A percentile compares a stretch with the other conserved stretches of the same genome.
Conservation (phyloP, 129 eudicot genomes). For the Helianthus tuberosus region DNA sequence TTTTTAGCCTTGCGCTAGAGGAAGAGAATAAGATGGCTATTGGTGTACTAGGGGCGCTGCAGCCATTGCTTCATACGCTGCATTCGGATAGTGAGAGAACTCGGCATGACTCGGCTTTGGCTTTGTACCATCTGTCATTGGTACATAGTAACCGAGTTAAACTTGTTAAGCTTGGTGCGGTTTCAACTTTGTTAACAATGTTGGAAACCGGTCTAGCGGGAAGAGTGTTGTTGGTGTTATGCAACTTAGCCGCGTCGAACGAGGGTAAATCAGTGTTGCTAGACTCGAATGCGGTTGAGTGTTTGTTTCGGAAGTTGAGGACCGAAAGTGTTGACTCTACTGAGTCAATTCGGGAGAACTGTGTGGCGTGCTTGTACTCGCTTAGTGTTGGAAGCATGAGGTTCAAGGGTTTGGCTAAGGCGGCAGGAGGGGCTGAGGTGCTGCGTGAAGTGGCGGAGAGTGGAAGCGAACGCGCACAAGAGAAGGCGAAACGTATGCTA, state of each 20-base stretch:
- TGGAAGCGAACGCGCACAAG: constrained; percentile 73
- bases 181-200: constrained; percentile 54
- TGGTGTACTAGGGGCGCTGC: constrained; percentile 89
- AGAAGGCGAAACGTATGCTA: constrained; percentile 77
- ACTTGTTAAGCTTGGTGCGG: constrained; percentile 67
- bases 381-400: constrained; percentile 91
- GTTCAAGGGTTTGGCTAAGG: constrained; percentile 81
- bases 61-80: constrained; percentile 72
- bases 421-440: constrained; percentile 74
- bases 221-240: constrained; percentile 68
- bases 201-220: constrained; percentile 55
- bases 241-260: constrained; percentile 68
- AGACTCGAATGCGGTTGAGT: constrained; percentile 76
- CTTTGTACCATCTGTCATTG: constrained; percentile 70
- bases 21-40: constrained; percentile 82
- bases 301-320: constrained; percentile 59
- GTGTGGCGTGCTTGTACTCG: constrained; percentile 77
- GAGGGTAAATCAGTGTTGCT: constrained; percentile 85
- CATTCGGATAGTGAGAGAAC: constrained; percentile 75
- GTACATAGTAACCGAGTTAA: constrained; percentile 75
- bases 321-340: constrained; percentile 38
- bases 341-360: constrained; percentile 81
- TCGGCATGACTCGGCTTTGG: constrained; percentile 82
- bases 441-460: constrained; percentile 70
- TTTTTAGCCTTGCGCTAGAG: constrained; percentile 80